Conservation (phyloP, 176 grass and related monocot genomes). For the Microstegium vimineum region DNA sequence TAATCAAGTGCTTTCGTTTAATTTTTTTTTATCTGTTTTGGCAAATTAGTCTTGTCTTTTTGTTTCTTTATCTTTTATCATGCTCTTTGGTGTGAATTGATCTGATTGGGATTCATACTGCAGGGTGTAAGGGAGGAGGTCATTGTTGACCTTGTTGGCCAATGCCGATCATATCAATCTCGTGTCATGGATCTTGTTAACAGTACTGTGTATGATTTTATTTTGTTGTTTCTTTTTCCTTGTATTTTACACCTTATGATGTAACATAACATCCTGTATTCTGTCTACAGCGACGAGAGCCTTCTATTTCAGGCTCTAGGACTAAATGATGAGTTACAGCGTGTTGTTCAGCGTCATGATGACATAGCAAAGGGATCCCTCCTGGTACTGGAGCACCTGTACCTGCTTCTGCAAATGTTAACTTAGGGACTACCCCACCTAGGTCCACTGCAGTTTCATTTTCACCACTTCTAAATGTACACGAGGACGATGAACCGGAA, state of each 20-base stretch:
- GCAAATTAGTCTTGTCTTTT: neutral
- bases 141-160: conserved; percentile 86
- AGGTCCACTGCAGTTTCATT: conserved; percentile 44
- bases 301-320: conserved; percentile 83
- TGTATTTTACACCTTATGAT: conserved; percentile 3
- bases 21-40: neutral
- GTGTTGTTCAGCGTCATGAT: conserved; percentile 86
- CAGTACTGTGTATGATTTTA: conserved; percentile 59
- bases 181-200: conserved; percentile 84
- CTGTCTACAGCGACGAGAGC: conserved; percentile 74
- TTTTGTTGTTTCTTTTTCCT: conserved; percentile 1
- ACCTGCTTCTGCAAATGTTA: conserved; percentile 38
- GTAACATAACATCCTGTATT: conserved; percentile 6
- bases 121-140: conserved; percentile 90
- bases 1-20: neutral
- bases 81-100: conserved; percentile 9
- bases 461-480: conserved; percentile 76
- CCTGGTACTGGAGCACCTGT: conserved; percentile 23
- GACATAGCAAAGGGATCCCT: conserved; percentile 61
- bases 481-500: conserved; percentile 74
- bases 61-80: neutral
- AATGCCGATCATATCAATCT: conserved; percentile 80
- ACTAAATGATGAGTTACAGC: conserved; percentile 89
- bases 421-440: conserved; percentile 41
- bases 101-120: conserved; percentile 27